phyloP scores from a whole-genome alignment of 805 yeast species.

The Lipomyces kockii region DNA sequence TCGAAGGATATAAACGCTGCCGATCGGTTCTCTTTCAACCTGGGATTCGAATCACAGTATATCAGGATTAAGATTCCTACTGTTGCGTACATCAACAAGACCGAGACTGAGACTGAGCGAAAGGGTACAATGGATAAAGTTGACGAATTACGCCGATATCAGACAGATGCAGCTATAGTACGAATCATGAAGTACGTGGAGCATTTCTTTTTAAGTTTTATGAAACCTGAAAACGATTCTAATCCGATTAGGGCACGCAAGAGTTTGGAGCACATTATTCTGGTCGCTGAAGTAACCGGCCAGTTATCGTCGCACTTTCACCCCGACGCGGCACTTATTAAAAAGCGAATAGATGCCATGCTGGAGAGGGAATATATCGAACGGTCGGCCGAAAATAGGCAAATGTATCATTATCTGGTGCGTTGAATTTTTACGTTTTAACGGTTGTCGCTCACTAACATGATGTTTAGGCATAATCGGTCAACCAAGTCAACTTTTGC shows the following conservation, averaged over 20 bases:
- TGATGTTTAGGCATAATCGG: slow-evolving; percentile 1
- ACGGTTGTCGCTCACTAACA: background rate
- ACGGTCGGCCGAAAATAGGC: slow-evolving; percentile 65
- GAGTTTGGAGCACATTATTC: slow-evolving; percentile 61
- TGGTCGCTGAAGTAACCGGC: slow-evolving; percentile 66
- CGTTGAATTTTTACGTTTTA: slow-evolving; percentile 37
- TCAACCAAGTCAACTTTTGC: background rate
- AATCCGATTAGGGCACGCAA: slow-evolving; percentile 52
- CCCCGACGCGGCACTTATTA: slow-evolving; percentile 69
- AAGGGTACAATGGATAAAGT: slow-evolving; percentile 57
- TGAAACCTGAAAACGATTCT: background rate
- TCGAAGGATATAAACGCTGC: slow-evolving; percentile 65
- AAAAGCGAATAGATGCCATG: slow-evolving; percentile 72
- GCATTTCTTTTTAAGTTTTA: background rate
- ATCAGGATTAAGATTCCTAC: slow-evolving; percentile 76
- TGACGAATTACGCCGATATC: slow-evolving; percentile 65
- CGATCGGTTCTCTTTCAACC: slow-evolving; percentile 72
- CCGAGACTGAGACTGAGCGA: slow-evolving; percentile 60
- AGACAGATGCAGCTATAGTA: slow-evolving; percentile 84
- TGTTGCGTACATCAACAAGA: slow-evolving; percentile 50
- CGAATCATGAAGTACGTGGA: slow-evolving; percentile 68
- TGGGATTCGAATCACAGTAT: slow-evolving; percentile 67
- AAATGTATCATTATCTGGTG: slow-evolving; percentile 71
- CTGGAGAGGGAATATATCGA: slow-evolving; percentile 81
- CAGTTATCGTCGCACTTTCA: slow-evolving; percentile 67